Evolutionary conservation across 192 early-diverging fungal genomes (phyloP).

Genomic region (Mortierella claussenii): DNA sequence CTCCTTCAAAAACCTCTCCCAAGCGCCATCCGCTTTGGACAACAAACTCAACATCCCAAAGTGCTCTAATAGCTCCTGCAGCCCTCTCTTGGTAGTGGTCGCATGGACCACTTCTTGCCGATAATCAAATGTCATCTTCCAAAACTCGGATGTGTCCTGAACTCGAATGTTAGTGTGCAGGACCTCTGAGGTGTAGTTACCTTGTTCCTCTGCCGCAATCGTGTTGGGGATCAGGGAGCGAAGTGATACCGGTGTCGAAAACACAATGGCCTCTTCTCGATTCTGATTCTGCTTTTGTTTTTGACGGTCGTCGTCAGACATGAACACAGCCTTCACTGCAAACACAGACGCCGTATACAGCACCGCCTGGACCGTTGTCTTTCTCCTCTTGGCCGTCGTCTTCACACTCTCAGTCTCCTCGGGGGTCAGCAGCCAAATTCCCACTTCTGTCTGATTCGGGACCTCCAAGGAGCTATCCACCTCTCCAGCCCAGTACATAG

Average conservation of each 20-base stretch:
- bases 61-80: slow-evolving; percentile 43
- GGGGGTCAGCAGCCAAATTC: neutral
- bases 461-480: slow-evolving; percentile 33
- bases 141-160: slow-evolving; percentile 14
- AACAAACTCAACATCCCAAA: slow-evolving; percentile 38
- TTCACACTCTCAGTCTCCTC: slow-evolving; percentile 7
- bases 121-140: slow-evolving; percentile 17
- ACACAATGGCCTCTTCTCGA: slow-evolving; percentile 26
- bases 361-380: slow-evolving; percentile 40
- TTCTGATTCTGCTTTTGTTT: neutral
- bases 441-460: slow-evolving; percentile 28
- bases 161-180: slow-evolving; percentile 20
- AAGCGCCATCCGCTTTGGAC: slow-evolving; percentile 26
- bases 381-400: slow-evolving; percentile 1
- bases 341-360: slow-evolving; percentile 26
- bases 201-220: slow-evolving; percentile 20
- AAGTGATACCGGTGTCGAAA: slow-evolving; percentile 42
- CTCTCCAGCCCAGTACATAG: slow-evolving; percentile 48
- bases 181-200: slow-evolving; percentile 45
- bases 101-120: slow-evolving; percentile 12
- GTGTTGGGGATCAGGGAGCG: slow-evolving; percentile 14
- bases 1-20: slow-evolving; percentile 36
- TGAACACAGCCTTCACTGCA: slow-evolving; percentile 25
- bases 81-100: slow-evolving; percentile 14
- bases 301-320: neutral